Base-by-base conservation (phyloP, 768 basidiomycete species). In the Phanerochaete sordida region DNA sequence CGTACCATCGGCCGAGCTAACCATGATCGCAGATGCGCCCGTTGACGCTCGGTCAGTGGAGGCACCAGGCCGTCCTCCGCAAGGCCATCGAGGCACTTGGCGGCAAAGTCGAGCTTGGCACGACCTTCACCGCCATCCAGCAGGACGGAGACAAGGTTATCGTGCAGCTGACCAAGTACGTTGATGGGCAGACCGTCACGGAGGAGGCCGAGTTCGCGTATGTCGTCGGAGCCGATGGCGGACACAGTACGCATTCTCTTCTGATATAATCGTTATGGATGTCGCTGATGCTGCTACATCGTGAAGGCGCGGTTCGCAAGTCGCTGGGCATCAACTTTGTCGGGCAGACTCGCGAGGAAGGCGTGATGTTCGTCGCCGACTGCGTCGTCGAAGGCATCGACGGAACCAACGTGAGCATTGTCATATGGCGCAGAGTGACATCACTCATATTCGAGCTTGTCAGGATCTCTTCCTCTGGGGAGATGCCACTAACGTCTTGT, bases 391-490 rank as follows among this genome's bases (percentile, higher is more conserved):
- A 47, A 39, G 49, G 39, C 9, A 31, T 51, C 21, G 37, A 50
- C 13, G 49, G 46, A 19, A 27, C 24, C 9, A 30, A 52, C 2
- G 58, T 59, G 43, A 51, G 58, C 43, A 1, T 8, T 5, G 8
- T 13, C 30, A 6, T n/a, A 19, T 9, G 9, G n/a, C 26, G 6
- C 26, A 6, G 46, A 19, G 46, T 6, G 46, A 7, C 33, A 35
- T 35, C 6, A 35, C 33, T 35, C 33, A 35, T 35, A 7, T 35
- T 13, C 33, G 33, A 35, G 6, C 6, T 35, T 35, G 33, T 35
- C 48, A 73, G 69, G 45, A 47, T 56, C 66, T 66, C 63, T 67
- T 70, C 46, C 47, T 64, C 19, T 73, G 72, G 70, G 59, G 55
- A 23, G 49, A 52, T 33, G 26, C 31, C 11, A 52, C 57, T 6